Base-by-base conservation (phyloP, 805 yeast genomes). In the Allodekkera sacchari region DNA sequence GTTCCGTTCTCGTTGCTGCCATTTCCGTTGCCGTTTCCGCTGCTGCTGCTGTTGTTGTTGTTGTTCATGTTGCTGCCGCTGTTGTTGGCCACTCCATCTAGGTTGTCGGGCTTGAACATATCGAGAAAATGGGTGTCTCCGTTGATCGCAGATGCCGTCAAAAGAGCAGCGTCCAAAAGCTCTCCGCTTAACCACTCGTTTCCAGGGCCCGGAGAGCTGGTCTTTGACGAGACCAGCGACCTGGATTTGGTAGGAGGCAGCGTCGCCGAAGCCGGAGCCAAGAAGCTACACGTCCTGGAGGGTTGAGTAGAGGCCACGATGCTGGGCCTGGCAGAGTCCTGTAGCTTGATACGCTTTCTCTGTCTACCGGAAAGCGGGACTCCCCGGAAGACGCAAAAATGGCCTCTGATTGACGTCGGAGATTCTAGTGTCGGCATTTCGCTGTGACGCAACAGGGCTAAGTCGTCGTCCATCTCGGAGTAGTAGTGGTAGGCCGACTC, bases 351-450 rank as follows among this genome's bases (percentile, higher is more conserved):
- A 8, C 9, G 27, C 19, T 17, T 11, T n/a, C n/a, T n/a, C n/a
- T n/a, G n/a, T n/a, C n/a, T n/a, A n/a, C n/a, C n/a, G n/a, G n/a
- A n/a, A n/a, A n/a, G 19, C 6, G n/a, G 9, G 14, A 5, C 11
- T 1, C 78, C 78, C 41, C 66, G 67, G 45, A 85, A 83, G 1
- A 83, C 92, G 1, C 94, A 94, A 61, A 84, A 87, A 10, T 92
- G 94, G 1, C 95, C 94, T 27, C 68, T 55, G 15, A 41, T 37
- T 22, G 37, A 34, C 6, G 50, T 38, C 6, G 21, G 24, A 25
- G 63, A 61, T 3, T 60, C 62, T 17, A 60, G 50, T 1, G 49
- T 52, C 7, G 68, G 59, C 19, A 56, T 47, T 3, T 63, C 55
- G 13, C 63, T 53, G 21, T 68, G 66, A 20, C 80, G 78, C 15